A percentile compares a stretch with the other conserved stretches of the same genome.
Evolutionary conservation across 2,329 filamentous ascomycete genomes (phyloP).

Genomic region (Botrytis medusae): DNA sequence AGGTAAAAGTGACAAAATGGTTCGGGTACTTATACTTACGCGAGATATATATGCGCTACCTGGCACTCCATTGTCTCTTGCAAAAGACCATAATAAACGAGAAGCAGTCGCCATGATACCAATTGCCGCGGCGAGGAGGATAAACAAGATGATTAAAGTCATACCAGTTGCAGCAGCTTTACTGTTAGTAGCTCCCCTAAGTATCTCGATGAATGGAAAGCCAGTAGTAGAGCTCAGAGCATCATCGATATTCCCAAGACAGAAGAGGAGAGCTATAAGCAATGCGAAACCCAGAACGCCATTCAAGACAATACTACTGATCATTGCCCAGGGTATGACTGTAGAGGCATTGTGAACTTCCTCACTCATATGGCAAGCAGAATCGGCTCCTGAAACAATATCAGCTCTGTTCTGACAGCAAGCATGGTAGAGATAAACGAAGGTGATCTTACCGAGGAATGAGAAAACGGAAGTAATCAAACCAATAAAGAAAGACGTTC

Average conservation of each 20-base stretch:
- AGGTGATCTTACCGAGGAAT: slow-evolving; percentile 14
- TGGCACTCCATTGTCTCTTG: slow-evolving; percentile 47
- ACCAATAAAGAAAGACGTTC: slow-evolving; percentile 42
- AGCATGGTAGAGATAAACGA: background rate
- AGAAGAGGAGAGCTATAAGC: slow-evolving; percentile 41
- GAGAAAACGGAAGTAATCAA: slow-evolving; percentile 27
- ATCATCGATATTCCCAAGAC: slow-evolving; percentile 40
- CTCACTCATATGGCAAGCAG: slow-evolving; percentile 23
- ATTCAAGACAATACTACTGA: slow-evolving; percentile 49
- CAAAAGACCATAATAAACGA: slow-evolving; percentile 46
- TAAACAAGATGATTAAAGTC: slow-evolving; percentile 45
- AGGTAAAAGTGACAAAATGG: background rate
- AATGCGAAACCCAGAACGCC: slow-evolving; percentile 47
- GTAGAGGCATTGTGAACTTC: slow-evolving; percentile 23
- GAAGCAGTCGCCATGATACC: slow-evolving; percentile 41
- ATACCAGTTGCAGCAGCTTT: slow-evolving; percentile 48
- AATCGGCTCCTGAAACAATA: slow-evolving; percentile 12
- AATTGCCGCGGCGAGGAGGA: slow-evolving; percentile 43
- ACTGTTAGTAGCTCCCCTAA: slow-evolving; percentile 49
- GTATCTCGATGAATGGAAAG: slow-evolving; percentile 52
- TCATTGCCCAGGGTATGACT: slow-evolving; percentile 39
- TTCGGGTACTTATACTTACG: slow-evolving; percentile 25
- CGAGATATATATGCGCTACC: slow-evolving; percentile 43
- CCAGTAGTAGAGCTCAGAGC: slow-evolving; percentile 43
- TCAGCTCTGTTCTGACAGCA: background rate